Percentiles rank a stretch among this genome's conserved stretches.
Evolutionary conservation across 2,329 filamentous ascomycete species (phyloP).

Genomic region (Phyllosticta capitalensis): DNA sequence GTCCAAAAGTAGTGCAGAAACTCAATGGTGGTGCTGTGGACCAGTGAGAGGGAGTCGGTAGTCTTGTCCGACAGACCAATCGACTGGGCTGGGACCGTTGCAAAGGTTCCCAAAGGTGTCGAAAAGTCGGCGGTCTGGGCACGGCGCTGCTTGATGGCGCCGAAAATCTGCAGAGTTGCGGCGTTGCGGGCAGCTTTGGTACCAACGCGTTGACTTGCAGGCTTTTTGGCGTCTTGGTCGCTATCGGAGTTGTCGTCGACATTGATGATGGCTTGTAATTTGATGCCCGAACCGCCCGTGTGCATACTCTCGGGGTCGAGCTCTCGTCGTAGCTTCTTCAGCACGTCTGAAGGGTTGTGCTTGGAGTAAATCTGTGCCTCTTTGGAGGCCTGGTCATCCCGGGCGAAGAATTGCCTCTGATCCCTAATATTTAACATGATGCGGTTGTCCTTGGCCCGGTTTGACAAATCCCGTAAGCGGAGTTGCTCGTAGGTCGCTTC

Average conservation of each 20-base stretch:
- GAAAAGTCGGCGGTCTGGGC: conserved; percentile 41
- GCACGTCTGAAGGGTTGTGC: conserved; percentile 60
- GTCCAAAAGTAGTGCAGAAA: conserved; percentile 98
- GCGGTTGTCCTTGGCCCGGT: conserved; percentile 61
- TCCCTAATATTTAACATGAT: conserved; percentile 83
- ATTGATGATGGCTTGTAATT: conserved; percentile 56
- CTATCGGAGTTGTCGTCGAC: conserved; percentile 56
- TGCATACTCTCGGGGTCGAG: conserved; percentile 37
- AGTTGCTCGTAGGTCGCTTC: conserved; percentile 67
- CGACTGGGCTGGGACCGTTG: conserved; percentile 20
- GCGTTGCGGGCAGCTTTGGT: conserved; percentile 56
- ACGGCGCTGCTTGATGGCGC: conserved; percentile 53
- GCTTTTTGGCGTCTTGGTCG: conserved; percentile 48
- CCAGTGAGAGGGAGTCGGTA: conserved; percentile 58
- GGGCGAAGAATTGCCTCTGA: conserved; percentile 71
- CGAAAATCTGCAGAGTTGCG: conserved; percentile 58
- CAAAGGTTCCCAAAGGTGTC: conserved; percentile 17
- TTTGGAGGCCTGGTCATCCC: conserved; percentile 34
- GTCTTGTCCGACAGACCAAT: conserved; percentile 33
- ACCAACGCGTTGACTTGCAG: conserved; percentile 51
- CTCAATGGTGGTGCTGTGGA: conserved; percentile 87
- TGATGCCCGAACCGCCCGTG: conserved; percentile 25
- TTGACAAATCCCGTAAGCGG: conserved; percentile 69
- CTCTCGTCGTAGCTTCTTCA: conserved; percentile 55
- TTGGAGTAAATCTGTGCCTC: conserved; percentile 52